phyloP scores from a whole-genome alignment of 2,329 filamentous ascomycete genomes.

The Capronia americana region DNA sequence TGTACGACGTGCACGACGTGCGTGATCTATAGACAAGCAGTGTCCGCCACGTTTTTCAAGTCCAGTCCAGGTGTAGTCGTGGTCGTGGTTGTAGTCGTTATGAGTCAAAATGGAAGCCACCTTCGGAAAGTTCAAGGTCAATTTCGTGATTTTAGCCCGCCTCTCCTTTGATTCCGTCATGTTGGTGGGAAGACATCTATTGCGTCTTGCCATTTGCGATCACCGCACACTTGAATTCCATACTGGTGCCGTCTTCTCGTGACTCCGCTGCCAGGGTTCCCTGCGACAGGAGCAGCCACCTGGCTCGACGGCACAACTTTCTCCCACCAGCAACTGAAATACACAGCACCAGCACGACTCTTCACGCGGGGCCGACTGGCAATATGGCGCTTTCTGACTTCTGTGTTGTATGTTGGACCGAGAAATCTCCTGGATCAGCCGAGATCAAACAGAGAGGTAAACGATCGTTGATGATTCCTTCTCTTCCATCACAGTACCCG shows the following conservation, averaged over 20 bases:
- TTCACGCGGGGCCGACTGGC: not conserved
- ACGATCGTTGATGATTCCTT: not conserved
- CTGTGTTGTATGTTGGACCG: not conserved
- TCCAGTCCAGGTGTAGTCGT: not conserved
- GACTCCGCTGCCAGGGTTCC: not conserved
- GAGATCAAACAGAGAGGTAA: no score
- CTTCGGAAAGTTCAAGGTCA: not conserved
- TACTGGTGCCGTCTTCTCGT: not conserved
- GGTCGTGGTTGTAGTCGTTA: not conserved
- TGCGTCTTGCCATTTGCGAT: not conserved
- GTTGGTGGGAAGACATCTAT: not conserved
- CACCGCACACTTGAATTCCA: not conserved
- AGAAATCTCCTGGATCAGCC: not conserved
- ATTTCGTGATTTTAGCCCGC: not conserved
- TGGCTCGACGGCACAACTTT: not conserved
- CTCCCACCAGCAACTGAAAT: not conserved
- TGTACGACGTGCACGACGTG: not conserved
- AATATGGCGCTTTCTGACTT: not conserved
- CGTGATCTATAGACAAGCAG: not conserved
- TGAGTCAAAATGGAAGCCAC: not conserved
- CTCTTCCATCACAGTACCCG: not conserved
- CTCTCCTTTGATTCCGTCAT: not conserved
- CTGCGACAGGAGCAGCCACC: not conserved
- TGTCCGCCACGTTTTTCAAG: not conserved
- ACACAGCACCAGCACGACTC: not conserved